Evolutionary conservation across 345 rosid species (phyloP).

Genomic region (Lumnitzera littorea): DNA sequence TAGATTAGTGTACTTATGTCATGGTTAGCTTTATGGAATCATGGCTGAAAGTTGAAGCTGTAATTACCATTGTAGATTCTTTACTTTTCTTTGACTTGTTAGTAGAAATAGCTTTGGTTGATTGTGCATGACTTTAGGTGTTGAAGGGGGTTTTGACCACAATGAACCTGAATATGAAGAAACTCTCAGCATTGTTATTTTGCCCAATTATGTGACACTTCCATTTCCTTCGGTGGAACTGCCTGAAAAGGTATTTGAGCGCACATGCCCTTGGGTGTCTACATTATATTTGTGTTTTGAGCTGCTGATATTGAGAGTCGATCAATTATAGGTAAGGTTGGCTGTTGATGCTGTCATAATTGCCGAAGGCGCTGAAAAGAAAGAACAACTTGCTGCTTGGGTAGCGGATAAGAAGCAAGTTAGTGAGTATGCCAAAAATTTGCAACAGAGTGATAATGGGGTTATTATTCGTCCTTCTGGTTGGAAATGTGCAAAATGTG

Average conservation of each 20-base stretch:
- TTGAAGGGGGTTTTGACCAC: constrained; percentile 95
- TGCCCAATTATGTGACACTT: constrained; percentile 66
- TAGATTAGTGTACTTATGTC: not conserved
- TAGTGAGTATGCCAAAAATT: constrained; percentile 65
- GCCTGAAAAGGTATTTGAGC: constrained; percentile 80
- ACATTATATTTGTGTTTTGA: not conserved
- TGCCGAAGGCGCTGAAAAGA: constrained; percentile 86
- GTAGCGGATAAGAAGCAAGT: constrained; percentile 78
- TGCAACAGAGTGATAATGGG: constrained; percentile 75
- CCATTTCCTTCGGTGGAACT: constrained; percentile 88
- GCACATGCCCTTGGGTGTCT: not conserved
- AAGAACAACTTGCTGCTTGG: constrained; percentile 91
- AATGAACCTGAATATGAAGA: constrained; percentile 81
- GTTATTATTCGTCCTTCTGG: constrained; percentile 79
- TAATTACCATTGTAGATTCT: not conserved
- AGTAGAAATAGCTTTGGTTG: not conserved
- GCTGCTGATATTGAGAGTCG: no score
- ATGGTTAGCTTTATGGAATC: no score
- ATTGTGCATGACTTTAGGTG: constrained; percentile 37
- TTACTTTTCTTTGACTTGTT: constrained; percentile 1
- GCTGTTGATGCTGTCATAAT: constrained; percentile 75
- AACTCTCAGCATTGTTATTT: constrained; percentile 52
- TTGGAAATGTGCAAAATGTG: constrained; percentile 91
- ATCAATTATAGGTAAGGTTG: constrained; percentile 59
- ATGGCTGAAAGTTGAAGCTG: no score